Base-by-base conservation (phyloP, 2,329 filamentous ascomycete species). In the Trichophyton equinum region DNA sequence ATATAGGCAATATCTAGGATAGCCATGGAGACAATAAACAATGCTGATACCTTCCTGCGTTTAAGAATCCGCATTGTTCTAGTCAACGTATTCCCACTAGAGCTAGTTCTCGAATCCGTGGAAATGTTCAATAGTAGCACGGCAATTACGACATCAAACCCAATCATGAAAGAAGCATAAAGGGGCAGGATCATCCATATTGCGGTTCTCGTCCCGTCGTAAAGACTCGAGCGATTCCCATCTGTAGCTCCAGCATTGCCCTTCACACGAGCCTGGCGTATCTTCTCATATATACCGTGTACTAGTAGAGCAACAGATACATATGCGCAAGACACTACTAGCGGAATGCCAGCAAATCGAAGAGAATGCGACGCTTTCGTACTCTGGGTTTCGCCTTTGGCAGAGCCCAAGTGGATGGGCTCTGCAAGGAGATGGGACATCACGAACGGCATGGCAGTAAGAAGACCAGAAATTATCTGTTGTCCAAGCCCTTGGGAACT, bases 131-230 rank as follows among this genome's bases (percentile, higher is more conserved):
- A 69, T 49, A 83, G 70, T 30, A 84, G 64, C 1, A 78, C 64
- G n/a, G 83, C 70, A 9, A 79, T 79, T n/a, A 79, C 78, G 59
- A 79, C 73, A 61, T 78, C 75, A 11, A 79, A 81, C 7, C 81
- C 82, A 11, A 84, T 68, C 61, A 82, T 77, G 64, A 82, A 73
- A 0, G 79, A 70, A 7, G 82, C 79, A 67, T 82, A 84, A 66
- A 82, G 80, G 0, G 82, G 82, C 33, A 85, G 66, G 2, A 75
- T 70, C 22, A 81, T 67, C 18, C 77, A 73, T 33, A 74, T 61
- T n/a, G 74, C 66, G 57, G 73, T 75, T 18, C 69, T 65, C 15
- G 72, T 56, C 65, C 66, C 20, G 6, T 20, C 36, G 11, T 44
- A 57, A 11, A 57, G 55, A 25, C 22, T 57, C 15, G 55, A 27